phyloP scores from a whole-genome alignment of 2,329 filamentous ascomycete species.

The Diaporthe destruens region DNA sequence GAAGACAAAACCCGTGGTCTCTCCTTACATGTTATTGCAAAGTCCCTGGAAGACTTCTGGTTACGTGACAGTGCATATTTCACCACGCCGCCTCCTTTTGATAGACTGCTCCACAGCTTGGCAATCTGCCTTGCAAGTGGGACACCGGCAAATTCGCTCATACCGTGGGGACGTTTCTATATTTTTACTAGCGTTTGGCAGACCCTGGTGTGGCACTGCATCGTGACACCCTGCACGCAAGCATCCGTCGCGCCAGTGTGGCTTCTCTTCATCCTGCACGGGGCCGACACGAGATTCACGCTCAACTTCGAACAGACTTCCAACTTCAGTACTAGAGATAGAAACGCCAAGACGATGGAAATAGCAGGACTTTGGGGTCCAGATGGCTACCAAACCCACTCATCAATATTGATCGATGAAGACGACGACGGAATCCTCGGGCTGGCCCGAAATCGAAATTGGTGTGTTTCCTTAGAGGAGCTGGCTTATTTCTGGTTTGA shows the following conservation, averaged over 20 bases:
- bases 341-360: neutral
- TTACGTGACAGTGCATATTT: no score
- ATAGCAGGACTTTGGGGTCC: neutral
- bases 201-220: constrained; percentile 3
- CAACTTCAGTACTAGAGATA: neutral
- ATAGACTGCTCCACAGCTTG: constrained; percentile 8
- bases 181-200: neutral
- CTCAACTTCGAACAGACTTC: neutral
- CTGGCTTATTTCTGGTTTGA: neutral
- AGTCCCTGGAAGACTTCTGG: no score
- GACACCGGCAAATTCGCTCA: neutral
- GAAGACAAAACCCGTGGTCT: neutral
- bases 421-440: neutral
- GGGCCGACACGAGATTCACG: neutral
- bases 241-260: neutral
- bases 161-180: fast-evolving
- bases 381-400: neutral
- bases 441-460: neutral
- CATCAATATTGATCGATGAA: neutral
- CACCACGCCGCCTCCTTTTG: neutral
- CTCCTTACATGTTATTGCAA: neutral
- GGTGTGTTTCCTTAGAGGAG: neutral
- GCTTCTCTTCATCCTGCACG: constrained; percentile 9
- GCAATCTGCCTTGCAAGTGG: constrained; percentile 2
- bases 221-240: neutral